These are phyloP conservation scores for Penicillium cinerascens DNA, from an alignment of 495 filamentous ascomycete genomes.

Conservation along the genomic window DNA sequence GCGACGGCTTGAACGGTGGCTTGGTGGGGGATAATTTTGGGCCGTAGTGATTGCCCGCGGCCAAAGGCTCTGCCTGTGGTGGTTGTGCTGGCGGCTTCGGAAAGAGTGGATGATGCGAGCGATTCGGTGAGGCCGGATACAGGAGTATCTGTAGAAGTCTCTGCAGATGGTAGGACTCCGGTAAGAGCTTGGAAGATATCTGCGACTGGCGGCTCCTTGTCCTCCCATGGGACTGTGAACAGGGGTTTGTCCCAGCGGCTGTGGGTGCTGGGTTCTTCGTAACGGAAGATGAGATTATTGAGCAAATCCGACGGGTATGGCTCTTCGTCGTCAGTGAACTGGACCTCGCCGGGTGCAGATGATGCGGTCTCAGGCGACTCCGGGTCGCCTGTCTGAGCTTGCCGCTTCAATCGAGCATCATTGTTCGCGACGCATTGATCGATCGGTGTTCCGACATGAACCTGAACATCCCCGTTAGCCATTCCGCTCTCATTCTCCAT, in stretches of 20 bases:
- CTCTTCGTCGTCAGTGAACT: conserved; percentile 33
- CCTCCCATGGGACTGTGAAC: conserved; percentile 82
- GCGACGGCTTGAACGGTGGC: conserved; percentile 71
- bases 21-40: conserved; percentile 66
- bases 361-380: neutral
- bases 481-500: neutral
- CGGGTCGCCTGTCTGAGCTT: conserved; percentile 2
- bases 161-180: conserved; percentile 33
- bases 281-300: conserved; percentile 90
- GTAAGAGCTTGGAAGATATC: conserved; percentile 78
- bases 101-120: conserved; percentile 25
- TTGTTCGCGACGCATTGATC: conserved; percentile 58
- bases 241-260: conserved; percentile 91
- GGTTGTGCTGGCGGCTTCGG: conserved; percentile 32
- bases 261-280: conserved; percentile 96
- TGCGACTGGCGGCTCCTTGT: conserved; percentile 60
- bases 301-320: conserved; percentile 67
- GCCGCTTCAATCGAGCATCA: conserved; percentile 31
- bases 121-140: conserved; percentile 25
- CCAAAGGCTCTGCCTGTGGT: conserved; percentile 16
- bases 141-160: conserved; percentile 21
- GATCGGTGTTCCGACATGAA: conserved; percentile 76
- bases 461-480: conserved; percentile 32
- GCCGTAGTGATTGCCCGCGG: conserved; percentile 16
- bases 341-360: neutral